Evolutionary conservation across 1,284 basidiomycete genomes (phyloP), one percentile per base, ranked within the genome.

Genomic region (Cutaneotrichosporon arboriforme): DNA sequence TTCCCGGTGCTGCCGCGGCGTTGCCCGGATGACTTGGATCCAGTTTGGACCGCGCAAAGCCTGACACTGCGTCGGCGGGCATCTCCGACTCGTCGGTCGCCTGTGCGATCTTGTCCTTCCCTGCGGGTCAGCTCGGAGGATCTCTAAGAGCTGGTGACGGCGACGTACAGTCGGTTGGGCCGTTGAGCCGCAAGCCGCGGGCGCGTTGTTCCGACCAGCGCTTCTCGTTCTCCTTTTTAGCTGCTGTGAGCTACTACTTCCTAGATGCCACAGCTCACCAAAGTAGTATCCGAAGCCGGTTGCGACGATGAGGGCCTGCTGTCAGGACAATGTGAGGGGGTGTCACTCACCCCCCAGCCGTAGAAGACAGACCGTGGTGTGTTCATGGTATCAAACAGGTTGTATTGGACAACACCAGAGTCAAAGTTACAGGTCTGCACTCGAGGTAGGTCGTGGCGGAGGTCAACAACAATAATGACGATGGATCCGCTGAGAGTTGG

Each of bases 261-360:
- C 17, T 8, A 17, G n/a, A 15, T 15, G n/a, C 23, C 14, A 15
- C 2, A 22, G n/a, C 45, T 37, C 45, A 46, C 45, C 49, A 37
- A 33, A 79, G 65, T 78, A 77, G 67, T 77, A 80, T 49, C 77
- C 77, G 26, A 73, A 69, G 31, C 76, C 77, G 0, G 78, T 77
- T n/a, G 77, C 78, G 23, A 74, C 71, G 45, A 79, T 69, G 46
- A 80, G 70, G 21, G 70, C 72, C 68, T 70, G 36, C 17, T 21
- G 21, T 51, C 23, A 49, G 50, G 35, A 7, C 4, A 17, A 7
- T 31, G 8, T 21, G 33, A 7, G 7, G 13, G 20, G 18, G n/a
- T 4, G 12, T 5, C 2, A 46, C 57, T 41, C 31, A 59, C 57
- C 8, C 31, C 49, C 51, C 53, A 59, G 33, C 53, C 54, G 41